Percentiles rank a stretch among this genome's conserved stretches.
phyloP scores from a whole-genome alignment of 106 monocot genomes.

The Dendrobium catenatum region DNA sequence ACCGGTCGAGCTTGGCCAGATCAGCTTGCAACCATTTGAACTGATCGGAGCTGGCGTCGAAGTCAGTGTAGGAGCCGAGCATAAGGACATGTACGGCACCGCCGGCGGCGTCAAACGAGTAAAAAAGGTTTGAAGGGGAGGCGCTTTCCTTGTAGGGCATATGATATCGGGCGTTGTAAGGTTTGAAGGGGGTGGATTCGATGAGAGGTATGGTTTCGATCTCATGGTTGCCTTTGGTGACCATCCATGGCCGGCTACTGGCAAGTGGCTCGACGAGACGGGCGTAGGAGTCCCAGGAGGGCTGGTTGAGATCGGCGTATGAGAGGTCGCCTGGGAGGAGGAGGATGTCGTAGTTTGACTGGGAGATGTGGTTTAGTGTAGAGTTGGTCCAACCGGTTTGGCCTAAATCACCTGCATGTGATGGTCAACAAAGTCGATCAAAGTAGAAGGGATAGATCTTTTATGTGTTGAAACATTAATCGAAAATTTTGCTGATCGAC shows the following conservation, averaged over 20 bases:
- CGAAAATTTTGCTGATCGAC: no score
- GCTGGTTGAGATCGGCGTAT: conserved; percentile 39
- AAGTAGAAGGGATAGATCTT: background rate
- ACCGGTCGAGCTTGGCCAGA: conserved; percentile 39
- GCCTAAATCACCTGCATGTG: conserved; percentile 34
- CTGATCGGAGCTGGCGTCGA: conserved; percentile 33
- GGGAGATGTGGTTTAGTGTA: conserved; percentile 27
- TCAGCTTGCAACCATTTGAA: conserved; percentile 40
- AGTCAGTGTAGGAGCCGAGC: conserved; percentile 55
- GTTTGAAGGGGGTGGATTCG: conserved; percentile 21
- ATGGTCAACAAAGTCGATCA: background rate
- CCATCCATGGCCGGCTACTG: conserved; percentile 59
- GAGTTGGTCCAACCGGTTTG: conserved; percentile 56
- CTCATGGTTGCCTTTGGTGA: conserved; percentile 60
- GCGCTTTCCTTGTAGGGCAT: conserved; percentile 41
- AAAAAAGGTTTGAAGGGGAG: conserved; percentile 49
- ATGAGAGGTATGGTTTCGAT: conserved; percentile 40
- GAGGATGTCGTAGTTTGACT: conserved; percentile 29
- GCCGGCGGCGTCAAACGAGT: conserved; percentile 42
- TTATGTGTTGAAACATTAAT: background rate
- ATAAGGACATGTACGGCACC: conserved; percentile 46
- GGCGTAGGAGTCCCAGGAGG: conserved; percentile 47
- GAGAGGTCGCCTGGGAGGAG: conserved; percentile 53
- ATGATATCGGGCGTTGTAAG: conserved; percentile 51
- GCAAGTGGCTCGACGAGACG: conserved; percentile 46